Conservation (phyloP, 257 asterid genomes). For the Solanum dulcamara region DNA sequence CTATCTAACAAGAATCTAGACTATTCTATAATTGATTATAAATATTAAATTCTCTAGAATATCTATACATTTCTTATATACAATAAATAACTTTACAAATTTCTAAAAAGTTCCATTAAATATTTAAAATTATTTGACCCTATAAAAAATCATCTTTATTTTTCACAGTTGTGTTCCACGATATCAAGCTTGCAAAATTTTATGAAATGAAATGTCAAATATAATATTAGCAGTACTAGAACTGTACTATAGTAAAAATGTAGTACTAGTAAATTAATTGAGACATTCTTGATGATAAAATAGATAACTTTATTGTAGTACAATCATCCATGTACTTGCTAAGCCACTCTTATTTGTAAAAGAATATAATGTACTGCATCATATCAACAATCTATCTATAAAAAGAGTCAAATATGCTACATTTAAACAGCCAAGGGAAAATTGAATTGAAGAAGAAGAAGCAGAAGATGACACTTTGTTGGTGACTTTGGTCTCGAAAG, state of each 20-base stretch:
- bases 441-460: background rate
- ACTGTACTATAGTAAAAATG: background rate
- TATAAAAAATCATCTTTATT: no score
- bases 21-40: no score
- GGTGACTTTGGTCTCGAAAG: slow-evolving; percentile 2
- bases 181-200: background rate
- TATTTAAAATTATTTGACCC: no score
- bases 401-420: background rate
- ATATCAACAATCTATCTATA: background rate
- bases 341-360: background rate
- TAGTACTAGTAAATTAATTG: background rate
- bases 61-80: no score
- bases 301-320: background rate
- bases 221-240: background rate
- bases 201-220: background rate
- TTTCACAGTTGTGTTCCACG: background rate
- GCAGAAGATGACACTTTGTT: slow-evolving; percentile 4
- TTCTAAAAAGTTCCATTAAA: no score
- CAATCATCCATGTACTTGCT: background rate
- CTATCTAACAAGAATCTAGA: no score
- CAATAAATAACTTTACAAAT: no score
- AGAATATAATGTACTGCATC: background rate
- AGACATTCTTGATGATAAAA: background rate
- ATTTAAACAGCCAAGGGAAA: background rate
- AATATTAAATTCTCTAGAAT: no score